Evolutionary conservation across 371 early-diverging fungal genomes (phyloP).

Genomic region (Zychaea mexicana): DNA sequence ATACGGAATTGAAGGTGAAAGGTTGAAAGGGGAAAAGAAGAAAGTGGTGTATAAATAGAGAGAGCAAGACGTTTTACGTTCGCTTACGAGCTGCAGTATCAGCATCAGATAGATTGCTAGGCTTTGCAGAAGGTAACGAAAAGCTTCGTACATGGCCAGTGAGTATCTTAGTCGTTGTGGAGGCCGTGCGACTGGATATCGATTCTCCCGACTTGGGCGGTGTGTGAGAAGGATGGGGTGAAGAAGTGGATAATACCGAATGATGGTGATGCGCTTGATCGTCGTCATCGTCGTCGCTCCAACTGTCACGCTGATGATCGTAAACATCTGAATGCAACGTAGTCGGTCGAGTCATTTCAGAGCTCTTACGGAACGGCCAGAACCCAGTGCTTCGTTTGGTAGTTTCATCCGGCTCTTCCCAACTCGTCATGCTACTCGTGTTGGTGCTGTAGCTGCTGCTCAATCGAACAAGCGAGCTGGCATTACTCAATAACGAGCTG

Average conservation of each 20-base stretch:
- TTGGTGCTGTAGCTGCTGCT: conserved; percentile 17
- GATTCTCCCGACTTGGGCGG: conserved; percentile 7
- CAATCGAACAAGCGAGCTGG: conserved; percentile 24
- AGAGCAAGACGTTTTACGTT: too few species aligned
- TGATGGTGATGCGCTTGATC: too few species aligned
- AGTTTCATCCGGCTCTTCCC: conserved; percentile 20
- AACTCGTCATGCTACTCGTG: conserved; percentile 18
- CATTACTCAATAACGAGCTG: conserved; percentile 22
- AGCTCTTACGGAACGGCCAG: conserved; percentile 28
- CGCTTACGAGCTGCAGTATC: not conserved
- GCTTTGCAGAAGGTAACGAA: conserved; percentile 20
- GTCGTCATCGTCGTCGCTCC: conserved; percentile 3
- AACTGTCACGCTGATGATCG: conserved; percentile 2
- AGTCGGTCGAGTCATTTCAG: conserved; percentile 21
- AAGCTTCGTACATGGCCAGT: conserved; percentile 25
- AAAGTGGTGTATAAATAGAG: too few species aligned
- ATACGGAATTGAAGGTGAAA: too few species aligned
- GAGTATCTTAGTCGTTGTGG: conserved; percentile 7
- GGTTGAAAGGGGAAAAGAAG: too few species aligned
- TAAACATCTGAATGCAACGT: conserved; percentile 21
- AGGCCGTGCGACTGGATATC: conserved; percentile 6
- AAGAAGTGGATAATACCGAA: too few species aligned
- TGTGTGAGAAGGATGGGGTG: not conserved
- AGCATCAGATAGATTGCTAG: conserved; percentile 1
- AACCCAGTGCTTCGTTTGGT: conserved; percentile 16